Evolutionary conservation across 1,284 basidiomycete species (phyloP).

Genomic region (Phlebopus sp.): DNA sequence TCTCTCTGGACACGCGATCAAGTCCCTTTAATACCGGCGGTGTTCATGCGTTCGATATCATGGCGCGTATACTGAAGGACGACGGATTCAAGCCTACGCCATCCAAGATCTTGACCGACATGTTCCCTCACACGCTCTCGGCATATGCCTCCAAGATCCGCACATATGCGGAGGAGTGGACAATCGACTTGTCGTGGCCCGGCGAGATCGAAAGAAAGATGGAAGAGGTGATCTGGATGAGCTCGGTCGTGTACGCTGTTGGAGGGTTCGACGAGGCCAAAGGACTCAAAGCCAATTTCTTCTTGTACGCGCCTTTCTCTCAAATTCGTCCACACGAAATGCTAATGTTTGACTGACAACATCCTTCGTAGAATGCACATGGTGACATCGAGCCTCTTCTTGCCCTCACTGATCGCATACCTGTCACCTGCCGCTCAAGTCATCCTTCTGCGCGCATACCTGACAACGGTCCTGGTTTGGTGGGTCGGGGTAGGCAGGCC

Average conservation of each 20-base stretch:
- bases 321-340: too few relatives aligned
- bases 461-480: conserved; percentile 37
- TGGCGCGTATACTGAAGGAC: conserved; percentile 28
- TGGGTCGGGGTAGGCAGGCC: conserved; percentile 44
- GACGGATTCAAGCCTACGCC: conserved; percentile 8
- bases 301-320: conserved; percentile 36
- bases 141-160: conserved; percentile 8
- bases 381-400: conserved; percentile 52
- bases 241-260: conserved; percentile 41
- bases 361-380: conserved; percentile 45
- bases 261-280: conserved; percentile 38
- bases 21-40: conserved; percentile 5
- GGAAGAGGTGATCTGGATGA: conserved; percentile 47
- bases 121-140: conserved; percentile 1
- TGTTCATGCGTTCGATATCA: conserved; percentile 28
- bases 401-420: conserved; percentile 40
- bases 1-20: conserved; percentile 9
- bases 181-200: conserved; percentile 22
- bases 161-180: conserved; percentile 26
- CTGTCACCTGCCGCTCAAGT: conserved; percentile 38
- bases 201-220: conserved; percentile 41
- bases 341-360: not conserved
- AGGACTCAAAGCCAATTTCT: conserved; percentile 46
- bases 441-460: conserved; percentile 42
- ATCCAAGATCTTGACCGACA: not conserved